Evolutionary conservation across 371 early-diverging fungal genomes (phyloP), one percentile per base, ranked within the genome.

Genomic region (Actinomortierella wolfii): DNA sequence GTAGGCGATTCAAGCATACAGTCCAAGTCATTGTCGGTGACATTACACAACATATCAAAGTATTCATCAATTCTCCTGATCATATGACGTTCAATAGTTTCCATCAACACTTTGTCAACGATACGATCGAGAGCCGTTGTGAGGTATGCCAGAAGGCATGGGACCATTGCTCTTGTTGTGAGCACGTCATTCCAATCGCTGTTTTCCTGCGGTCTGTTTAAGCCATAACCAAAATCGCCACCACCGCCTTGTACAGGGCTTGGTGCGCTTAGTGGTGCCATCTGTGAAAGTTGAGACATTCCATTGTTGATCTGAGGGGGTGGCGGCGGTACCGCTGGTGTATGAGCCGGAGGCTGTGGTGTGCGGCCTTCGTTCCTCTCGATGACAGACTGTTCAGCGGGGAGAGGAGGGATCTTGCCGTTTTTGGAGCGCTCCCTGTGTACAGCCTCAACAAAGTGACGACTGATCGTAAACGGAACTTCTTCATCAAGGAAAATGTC

Each of bases 51-150:
- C 60, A 47, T 53, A 6, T 23, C 0, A 8, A 48, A 60, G 21
- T 48, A 60, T 6, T 14, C 26, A 5, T 20, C 13, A 17, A 60
- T 60, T n/a, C 34, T 54, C 40, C 29, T 54, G 28, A 54, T 42
- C 61, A 60, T 54, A 18, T 60, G 41, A 42, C 61, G 61, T 48
- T 60, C 61, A 25, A 60, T 54, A 18, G 61, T 60, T 28, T 60
- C 48, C 61, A 54, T 54, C 28, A 60, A 13, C 2, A 60, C 61
- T 21, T 54, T 54, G 41, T 60, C 61, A 26, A 60, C 54, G 42
- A 60, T 54, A 21, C 61, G 61, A 23, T 60, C 54, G 1, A 43
- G 34, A 1, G 61, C 54, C 0, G 49, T 48, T 15, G 39, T 60
- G 42, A 54, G 54, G 24, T 60, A 60, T 13, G 48, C 51, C 2